Evolutionary conservation across 148 eudicot species (phyloP), one percentile per base, ranked within the genome.

Genomic region (Heliosperma pusillum): DNA sequence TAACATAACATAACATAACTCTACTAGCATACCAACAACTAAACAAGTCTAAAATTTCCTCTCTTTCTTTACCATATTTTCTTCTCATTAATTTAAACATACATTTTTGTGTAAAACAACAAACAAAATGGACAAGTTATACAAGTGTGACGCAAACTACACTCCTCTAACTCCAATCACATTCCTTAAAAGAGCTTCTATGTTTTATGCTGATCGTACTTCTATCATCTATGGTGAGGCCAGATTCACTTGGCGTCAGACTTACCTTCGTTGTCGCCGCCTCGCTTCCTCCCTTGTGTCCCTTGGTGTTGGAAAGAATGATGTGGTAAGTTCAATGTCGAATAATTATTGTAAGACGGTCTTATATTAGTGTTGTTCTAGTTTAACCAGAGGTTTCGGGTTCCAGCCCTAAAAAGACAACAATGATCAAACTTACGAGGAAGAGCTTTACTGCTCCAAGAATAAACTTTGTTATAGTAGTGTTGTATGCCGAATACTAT

Each of bases 201-300:
- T n/a, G 78, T 84, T 82, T 74, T 91, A 93, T 62, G 81, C 87
- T 11, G 72, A 81, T 45, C 91, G 98, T 1, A 77, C 88, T 47
- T 93, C 98, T 0, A 57, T 93, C 42, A 88, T 93, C 47, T 89
- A 93, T 21, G 85, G 78, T 20, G 20, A 67, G 5, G 76, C 82
- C 2, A 78, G 83, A 0, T 93, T 93, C 90, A 83, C 92, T 2
- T 93, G 97, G 97, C 73, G 22, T 6, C 88, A 91, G 72, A 93
- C 98, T 7, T 85, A 87, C 20, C 74, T 86, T 7, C 87, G 98
- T 12, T 93, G 98, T 66, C 79, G 86, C 36, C 89, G 91, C 76
- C 91, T 93, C 22, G 93, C 98, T n/a, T 91, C 86, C 10, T 83
- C 97, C 11, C 95, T 93, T 25, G 83, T 60, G 0, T 82, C 86